Conservation (phyloP, 176 grass and related monocot genomes). For the Eragrostis curvula region DNA sequence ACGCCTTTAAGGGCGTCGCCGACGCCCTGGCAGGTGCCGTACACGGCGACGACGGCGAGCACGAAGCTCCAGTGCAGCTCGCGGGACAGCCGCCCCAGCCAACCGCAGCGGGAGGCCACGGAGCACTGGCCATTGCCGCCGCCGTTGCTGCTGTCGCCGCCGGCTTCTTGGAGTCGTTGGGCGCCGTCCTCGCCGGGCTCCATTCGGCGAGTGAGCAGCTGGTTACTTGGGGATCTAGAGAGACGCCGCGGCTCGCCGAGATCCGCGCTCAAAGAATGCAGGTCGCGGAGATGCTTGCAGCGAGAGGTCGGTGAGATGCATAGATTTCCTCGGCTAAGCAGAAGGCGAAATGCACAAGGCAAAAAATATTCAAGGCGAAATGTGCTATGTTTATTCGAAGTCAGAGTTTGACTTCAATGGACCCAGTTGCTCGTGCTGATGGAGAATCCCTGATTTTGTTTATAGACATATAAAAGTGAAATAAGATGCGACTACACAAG, state of each 20-base stretch:
- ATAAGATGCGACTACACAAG: too few relatives aligned
- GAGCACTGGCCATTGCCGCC: neutral
- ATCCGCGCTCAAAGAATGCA: neutral
- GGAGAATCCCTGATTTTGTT: too few relatives aligned
- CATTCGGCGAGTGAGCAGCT: slow-evolving; percentile 4
- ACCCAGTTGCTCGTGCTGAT: too few relatives aligned
- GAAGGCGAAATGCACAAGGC: neutral
- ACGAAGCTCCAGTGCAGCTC: slow-evolving; percentile 95
- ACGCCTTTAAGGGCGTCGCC: slow-evolving; percentile 64
- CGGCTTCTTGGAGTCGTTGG: too few relatives aligned
- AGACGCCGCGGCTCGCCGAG: too few relatives aligned
- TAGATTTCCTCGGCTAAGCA: neutral
- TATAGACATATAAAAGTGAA: too few relatives aligned
- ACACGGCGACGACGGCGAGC: slow-evolving; percentile 66
- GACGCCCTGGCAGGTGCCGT: slow-evolving; percentile 83
- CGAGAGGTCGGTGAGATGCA: slow-evolving; percentile 8
- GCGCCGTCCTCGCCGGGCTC: slow-evolving; percentile 18
- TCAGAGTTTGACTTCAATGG: too few relatives aligned
- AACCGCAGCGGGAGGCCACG: slow-evolving; percentile 37
- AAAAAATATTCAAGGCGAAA: neutral
- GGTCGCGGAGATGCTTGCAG: neutral
- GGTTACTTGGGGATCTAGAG: too few relatives aligned
- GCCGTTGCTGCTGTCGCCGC: neutral
- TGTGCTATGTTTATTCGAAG: neutral
- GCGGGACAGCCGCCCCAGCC: slow-evolving; percentile 56